Conservation (phyloP, 2,329 filamentous ascomycete species). For the Colletotrichum incanum region DNA sequence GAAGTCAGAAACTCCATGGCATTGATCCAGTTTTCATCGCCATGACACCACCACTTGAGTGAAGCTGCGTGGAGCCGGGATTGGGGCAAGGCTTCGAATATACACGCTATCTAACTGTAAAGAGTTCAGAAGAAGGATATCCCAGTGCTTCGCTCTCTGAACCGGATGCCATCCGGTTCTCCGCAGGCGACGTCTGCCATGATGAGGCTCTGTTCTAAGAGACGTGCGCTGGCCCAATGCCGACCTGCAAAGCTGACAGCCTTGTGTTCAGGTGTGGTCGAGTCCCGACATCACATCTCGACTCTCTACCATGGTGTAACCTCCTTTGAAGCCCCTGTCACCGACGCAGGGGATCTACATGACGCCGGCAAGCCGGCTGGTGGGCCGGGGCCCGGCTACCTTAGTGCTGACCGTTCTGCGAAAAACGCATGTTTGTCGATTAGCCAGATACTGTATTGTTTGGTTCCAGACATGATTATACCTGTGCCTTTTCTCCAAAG, state of each 20-base stretch:
- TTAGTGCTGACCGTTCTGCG: not conserved
- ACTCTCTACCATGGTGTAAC: not conserved
- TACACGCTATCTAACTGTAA: not conserved
- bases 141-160: not conserved
- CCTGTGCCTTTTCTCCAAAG: not conserved
- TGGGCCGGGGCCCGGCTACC: too few relatives aligned
- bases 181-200: not conserved
- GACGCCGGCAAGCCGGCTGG: not conserved
- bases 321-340: not conserved
- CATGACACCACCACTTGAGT: not conserved
- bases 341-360: constrained; percentile 1
- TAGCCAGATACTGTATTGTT: not conserved
- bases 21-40: not conserved
- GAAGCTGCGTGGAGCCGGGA: not conserved
- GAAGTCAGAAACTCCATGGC: not conserved
- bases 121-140: not conserved
- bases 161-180: not conserved
- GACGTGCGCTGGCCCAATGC: not conserved
- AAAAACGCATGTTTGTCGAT: not conserved
- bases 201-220: not conserved
- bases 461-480: not conserved
- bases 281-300: not conserved
- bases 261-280: not conserved
- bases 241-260: not conserved
- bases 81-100: not conserved